phyloP scores from a whole-genome alignment of 2,329 filamentous ascomycete genomes.

The Botrytis elliptica region DNA sequence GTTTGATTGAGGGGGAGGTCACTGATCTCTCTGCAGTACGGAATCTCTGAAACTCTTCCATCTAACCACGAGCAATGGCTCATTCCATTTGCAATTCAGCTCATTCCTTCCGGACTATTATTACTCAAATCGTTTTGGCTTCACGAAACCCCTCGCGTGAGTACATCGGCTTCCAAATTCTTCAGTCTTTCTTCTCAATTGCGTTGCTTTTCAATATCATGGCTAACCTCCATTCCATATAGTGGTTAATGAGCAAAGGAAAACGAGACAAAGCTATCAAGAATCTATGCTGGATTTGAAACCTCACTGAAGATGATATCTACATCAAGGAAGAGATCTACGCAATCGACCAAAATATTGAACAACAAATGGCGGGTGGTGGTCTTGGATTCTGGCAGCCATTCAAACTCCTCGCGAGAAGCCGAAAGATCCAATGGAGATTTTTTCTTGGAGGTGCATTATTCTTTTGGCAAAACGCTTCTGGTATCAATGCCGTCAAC shows the following conservation, averaged over 20 bases:
- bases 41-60: slow-evolving; percentile 41
- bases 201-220: too few species aligned
- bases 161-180: background rate
- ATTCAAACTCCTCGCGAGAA: slow-evolving; percentile 44
- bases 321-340: slow-evolving; percentile 74
- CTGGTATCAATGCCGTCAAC: slow-evolving; percentile 32
- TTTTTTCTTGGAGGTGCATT: slow-evolving; percentile 21
- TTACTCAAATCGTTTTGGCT: slow-evolving; percentile 59
- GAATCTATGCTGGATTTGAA: slow-evolving; percentile 63
- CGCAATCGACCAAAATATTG: slow-evolving; percentile 68
- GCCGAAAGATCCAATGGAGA: slow-evolving; percentile 7
- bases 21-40: slow-evolving; percentile 50
- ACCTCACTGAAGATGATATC: slow-evolving; percentile 53
- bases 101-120: slow-evolving; percentile 64
- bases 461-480: slow-evolving; percentile 34
- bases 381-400: slow-evolving; percentile 77
- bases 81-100: slow-evolving; percentile 60
- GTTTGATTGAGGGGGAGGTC: slow-evolving; percentile 38
- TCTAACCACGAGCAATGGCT: slow-evolving; percentile 55
- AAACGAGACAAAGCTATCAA: slow-evolving; percentile 57
- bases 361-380: slow-evolving; percentile 60
- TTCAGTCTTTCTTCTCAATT: background rate
- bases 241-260: slow-evolving; percentile 66
- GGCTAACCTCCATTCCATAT: slow-evolving; percentile 27
- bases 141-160: slow-evolving; percentile 59